Evolutionary conservation across 148 eudicot genomes (phyloP).

Genomic region (Heliosperma pusillum): DNA sequence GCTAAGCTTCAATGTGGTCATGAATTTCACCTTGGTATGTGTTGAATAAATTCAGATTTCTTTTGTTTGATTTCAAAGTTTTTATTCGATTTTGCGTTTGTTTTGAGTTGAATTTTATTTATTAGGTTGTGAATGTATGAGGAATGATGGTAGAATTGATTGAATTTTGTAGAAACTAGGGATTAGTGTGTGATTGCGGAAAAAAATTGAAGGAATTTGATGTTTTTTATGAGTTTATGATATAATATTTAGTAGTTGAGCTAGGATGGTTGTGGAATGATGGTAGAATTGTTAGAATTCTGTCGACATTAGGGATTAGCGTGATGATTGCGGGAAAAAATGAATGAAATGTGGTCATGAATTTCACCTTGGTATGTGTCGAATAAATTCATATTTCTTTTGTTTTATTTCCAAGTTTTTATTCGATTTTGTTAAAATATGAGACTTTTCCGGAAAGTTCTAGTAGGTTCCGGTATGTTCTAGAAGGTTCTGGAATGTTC

Average conservation of each 20-base stretch:
- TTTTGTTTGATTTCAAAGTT: neutral
- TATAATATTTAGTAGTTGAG: neutral
- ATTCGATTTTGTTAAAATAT: too few relatives aligned
- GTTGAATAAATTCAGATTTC: neutral
- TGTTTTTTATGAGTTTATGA: neutral
- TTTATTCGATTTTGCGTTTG: neutral
- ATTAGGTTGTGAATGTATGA: neutral
- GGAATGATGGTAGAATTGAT: neutral
- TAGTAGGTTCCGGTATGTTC: too few relatives aligned
- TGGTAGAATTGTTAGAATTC: neutral
- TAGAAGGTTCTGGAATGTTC: too few relatives aligned
- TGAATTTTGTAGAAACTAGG: neutral
- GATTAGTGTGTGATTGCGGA: neutral
- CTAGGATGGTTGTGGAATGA: neutral
- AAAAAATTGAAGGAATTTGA: neutral
- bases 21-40: constrained; percentile 84
- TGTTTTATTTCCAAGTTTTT: neutral
- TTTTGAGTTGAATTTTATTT: neutral
- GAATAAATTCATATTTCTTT: neutral
- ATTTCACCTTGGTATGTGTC: constrained; percentile 78
- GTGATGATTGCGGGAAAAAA: neutral
- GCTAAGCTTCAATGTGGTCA: constrained; percentile 95
- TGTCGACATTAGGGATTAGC: neutral
- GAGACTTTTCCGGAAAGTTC: too few relatives aligned
- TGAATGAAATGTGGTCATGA: constrained; percentile 62